A percentile compares a stretch with the other conserved stretches of the same genome.
phyloP scores from a whole-genome alignment of 202 grass and related monocot genomes.

The Schoenoplectus tabernaemontani region DNA sequence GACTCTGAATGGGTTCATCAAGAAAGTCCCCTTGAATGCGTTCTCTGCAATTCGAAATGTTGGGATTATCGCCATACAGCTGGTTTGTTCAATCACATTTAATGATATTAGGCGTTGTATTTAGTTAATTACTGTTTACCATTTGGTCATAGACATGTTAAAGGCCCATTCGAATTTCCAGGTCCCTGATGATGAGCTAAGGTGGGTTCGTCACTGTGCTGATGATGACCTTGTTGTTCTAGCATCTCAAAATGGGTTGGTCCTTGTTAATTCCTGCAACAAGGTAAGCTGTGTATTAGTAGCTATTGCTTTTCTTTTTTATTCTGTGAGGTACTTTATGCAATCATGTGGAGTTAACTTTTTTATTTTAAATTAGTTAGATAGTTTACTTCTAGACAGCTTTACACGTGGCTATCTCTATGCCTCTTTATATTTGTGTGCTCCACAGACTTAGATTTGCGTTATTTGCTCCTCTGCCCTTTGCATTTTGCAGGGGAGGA shows the following conservation, averaged over 20 bases:
- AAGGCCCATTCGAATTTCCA: conserved; percentile 29
- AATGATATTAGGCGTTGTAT: background rate
- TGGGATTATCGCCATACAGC: conserved; percentile 93
- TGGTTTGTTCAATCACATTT: conserved; percentile 44
- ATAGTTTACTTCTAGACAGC: background rate
- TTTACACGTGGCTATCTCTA: background rate
- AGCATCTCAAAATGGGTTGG: conserved; percentile 85
- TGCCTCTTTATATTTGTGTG: background rate
- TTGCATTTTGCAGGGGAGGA: conserved; percentile 4
- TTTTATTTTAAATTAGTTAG: background rate
- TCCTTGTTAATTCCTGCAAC: conserved; percentile 83
- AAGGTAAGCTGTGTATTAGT: too few species aligned
- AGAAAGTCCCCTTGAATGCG: conserved; percentile 85
- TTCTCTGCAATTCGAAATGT: conserved; percentile 70
- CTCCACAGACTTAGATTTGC: background rate
- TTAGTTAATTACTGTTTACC: conserved; percentile 19
- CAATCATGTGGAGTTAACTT: conserved; percentile 10
- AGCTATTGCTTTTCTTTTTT: too few species aligned
- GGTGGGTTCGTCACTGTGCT: conserved; percentile 72
- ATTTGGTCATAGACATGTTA: background rate
- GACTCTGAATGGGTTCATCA: conserved; percentile 78
- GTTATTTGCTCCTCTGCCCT: background rate
- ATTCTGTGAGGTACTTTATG: background rate
- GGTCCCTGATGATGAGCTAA: conserved; percentile 80
- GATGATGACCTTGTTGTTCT: conserved; percentile 72